Conservation (phyloP, 1,284 basidiomycete species). For the Ganoderma lingzhi region DNA sequence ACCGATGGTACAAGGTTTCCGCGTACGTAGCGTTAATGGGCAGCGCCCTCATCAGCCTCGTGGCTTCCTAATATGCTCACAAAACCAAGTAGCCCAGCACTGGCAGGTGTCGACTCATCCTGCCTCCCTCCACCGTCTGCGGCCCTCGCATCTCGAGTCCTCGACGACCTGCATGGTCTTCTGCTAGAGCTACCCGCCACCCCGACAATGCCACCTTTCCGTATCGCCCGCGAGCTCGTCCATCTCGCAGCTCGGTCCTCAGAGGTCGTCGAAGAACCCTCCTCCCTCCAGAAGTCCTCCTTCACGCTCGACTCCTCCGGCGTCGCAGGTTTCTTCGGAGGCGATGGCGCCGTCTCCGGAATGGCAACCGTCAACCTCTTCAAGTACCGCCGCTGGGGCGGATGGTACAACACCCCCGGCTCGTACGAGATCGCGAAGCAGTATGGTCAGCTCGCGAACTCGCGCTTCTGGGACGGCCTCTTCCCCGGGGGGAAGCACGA, state of each 20-base stretch:
- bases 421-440: constrained; percentile 18
- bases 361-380: constrained; percentile 22
- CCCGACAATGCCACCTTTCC: constrained; percentile 4
- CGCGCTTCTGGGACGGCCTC: constrained; percentile 21
- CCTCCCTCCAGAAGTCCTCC: neutral
- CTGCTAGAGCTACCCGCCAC: neutral
- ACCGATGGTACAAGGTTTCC: constrained; percentile 1
- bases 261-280: neutral
- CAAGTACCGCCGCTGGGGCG: constrained; percentile 15
- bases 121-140: neutral
- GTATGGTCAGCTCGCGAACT: constrained; percentile 17
- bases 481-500: constrained; percentile 17
- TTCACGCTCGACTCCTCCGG: constrained; percentile 21
- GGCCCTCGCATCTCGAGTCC: neutral
- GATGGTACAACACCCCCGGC: constrained; percentile 24
- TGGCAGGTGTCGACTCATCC: neutral
- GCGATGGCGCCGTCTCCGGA: constrained; percentile 17
- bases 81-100: neutral
- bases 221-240: neutral
- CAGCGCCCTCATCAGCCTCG: constrained; percentile 2
- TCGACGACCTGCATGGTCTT: neutral
- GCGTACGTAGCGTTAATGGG: neutral
- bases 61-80: neutral
- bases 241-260: constrained; percentile 1
- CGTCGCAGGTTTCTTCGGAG: constrained; percentile 24